Evolutionary conservation across 768 basidiomycete genomes (phyloP), one percentile per base, ranked within the genome.

Genomic region (Tremella yokohamensis): DNA sequence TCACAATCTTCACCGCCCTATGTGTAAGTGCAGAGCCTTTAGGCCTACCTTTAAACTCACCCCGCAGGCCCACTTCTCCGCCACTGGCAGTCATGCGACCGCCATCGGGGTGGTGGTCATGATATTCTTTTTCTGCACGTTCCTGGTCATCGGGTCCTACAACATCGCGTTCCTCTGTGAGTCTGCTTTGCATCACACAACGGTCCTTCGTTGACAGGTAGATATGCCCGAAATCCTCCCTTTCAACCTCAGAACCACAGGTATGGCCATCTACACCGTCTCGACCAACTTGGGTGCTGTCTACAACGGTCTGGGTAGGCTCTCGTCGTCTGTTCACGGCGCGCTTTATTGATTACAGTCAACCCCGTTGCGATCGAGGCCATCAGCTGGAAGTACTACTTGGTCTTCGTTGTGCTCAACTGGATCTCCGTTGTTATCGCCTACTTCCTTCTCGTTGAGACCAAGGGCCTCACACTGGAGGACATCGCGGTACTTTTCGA

Each of bases 141-240:
- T n/a, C 22, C 22, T 45, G 6, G 22, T 45, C 42, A 45, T 45
- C 7, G n/a, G 42, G 15, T n/a, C n/a, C 15, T 45, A 18, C 22
- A n/a, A n/a, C 15, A n/a, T 45, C 15, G n/a, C 42, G 6, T 45
- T 18, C 42, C n/a, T 22, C 22, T 45, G 42, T 45, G 42, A 45
- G 42, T 45, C 4, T 15, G 4, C n/a, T 45, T 45, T 4, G 4
- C 6, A 45, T 18, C n/a, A 45, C 15, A 15, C 22, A 4, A 6
- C 22, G 7, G 6, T 6, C 6, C 4, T 6, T 6, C n/a, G 4
- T 16, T 45, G 42, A 45, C 42, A 45, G 6, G 15, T 22, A 45
- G 42, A 49, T 22, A 29, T 22, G 15, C 84, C 62, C 22, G 66
- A 68, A 26, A 56, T 68, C 34, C 49, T 68, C 25, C 64, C 64